Evolutionary conservation across 2,329 filamentous ascomycete species (phyloP), one percentile per base, ranked within the genome.

Genomic region (Aspergillus oerlinghausenensis): DNA sequence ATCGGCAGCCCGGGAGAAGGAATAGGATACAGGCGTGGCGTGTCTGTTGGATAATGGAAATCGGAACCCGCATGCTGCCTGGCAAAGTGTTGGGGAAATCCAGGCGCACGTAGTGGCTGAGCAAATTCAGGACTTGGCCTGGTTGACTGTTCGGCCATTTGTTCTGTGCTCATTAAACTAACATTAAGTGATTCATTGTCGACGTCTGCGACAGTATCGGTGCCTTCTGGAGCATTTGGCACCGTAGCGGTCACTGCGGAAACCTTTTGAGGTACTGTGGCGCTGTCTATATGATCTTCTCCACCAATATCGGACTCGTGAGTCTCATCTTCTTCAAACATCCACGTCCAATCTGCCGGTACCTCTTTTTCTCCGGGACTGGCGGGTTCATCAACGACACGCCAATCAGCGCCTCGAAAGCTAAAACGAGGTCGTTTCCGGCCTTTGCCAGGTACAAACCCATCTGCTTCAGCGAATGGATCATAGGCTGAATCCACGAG

Each of bases 381-480:
- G 7, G 85, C 86, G 1, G 89, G 88, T 55, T 84, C 82, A 66
- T 87, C 88, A 23, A 81, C 80, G 65, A 92, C 88, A 60, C 83
- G 86, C 93, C 93, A 97, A 28, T 84, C 79, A 29, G 79, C 82
- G 65, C 85, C 87, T 52, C 84, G 79, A 59, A 86, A 79, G 57
- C 86, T 84, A 71, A 89, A 88, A 48, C 86, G 85, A 7, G 87
- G 85, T 54, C 84, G 82, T 73, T 92, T 95, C 59, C 84, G 86
- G 28, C 84, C 84, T 65, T 79, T 84, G 4, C 82, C 84, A 38
- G 76, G 81, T 25, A 83, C 76, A 45, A 80, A 80, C 1, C 83
- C 83, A 70, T 89, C 85, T 26, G 89, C 88, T 57, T 90, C 86
- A 14, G 69, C 70, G 52, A 93, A 87, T 3, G 86, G 82, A 64